Evolutionary conservation across 2,329 filamentous ascomycete species (phyloP).

Genomic region (Didymella exigua): DNA sequence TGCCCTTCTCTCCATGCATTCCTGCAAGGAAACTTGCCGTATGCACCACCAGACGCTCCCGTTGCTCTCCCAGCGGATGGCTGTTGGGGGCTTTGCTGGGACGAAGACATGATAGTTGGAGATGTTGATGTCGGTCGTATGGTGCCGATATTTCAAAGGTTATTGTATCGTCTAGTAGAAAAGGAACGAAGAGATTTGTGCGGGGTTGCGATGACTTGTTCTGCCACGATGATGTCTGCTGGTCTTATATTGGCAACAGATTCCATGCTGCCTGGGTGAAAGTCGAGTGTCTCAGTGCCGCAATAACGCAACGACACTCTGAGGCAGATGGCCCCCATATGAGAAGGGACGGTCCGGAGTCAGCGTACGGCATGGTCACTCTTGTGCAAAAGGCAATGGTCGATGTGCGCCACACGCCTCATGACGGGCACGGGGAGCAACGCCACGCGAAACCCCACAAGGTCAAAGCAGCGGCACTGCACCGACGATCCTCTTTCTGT

Average conservation of each 20-base stretch:
- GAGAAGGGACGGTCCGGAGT: conserved; percentile 15
- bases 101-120: conserved; percentile 24
- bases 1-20: conserved; percentile 30
- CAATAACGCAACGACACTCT: conserved; percentile 17
- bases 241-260: conserved; percentile 16
- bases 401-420: conserved; percentile 18
- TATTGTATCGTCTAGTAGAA: conserved; percentile 9
- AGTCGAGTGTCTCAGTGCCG: conserved; percentile 18
- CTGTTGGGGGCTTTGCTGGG: conserved; percentile 19
- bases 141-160: background rate
- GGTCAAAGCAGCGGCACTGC: conserved; percentile 16
- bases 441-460: conserved; percentile 17
- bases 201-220: conserved; percentile 16
- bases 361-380: conserved; percentile 18
- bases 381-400: conserved; percentile 13
- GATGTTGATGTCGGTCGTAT: conserved; percentile 4
- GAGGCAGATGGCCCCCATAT: conserved; percentile 21
- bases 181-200: conserved; percentile 13
- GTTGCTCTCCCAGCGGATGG: conserved; percentile 29
- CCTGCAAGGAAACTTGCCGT: conserved; percentile 27
- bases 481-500: conserved; percentile 6
- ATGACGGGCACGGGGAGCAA: conserved; percentile 14
- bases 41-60: conserved; percentile 33
- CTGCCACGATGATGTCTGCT: conserved; percentile 11
- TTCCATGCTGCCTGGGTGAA: conserved; percentile 15